Evolutionary conservation across 139 green algal genomes (phyloP).

Genomic region (Pseudopediastrum boryanum): DNA sequence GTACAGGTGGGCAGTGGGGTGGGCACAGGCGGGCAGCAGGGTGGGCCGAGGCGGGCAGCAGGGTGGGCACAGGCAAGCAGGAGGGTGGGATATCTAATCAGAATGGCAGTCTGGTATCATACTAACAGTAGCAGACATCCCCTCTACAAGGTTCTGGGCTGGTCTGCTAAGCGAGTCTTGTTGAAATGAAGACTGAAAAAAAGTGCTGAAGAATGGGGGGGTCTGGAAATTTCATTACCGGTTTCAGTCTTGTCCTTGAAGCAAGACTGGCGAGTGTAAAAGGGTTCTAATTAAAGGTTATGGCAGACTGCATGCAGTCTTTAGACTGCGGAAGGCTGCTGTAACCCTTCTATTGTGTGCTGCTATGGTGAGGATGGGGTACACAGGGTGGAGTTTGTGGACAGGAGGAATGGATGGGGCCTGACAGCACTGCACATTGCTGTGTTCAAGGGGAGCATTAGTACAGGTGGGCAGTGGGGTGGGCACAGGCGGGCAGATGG

Average conservation of each 20-base stretch:
- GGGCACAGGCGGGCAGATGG: neutral
- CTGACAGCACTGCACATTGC: slow-evolving; percentile 60
- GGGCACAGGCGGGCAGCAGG: neutral
- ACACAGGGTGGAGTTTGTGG: slow-evolving; percentile 45
- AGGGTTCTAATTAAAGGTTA: too few relatives aligned
- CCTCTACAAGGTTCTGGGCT: too few relatives aligned
- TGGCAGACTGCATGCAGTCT: too few relatives aligned
- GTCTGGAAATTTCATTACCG: too few relatives aligned
- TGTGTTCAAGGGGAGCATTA: slow-evolving; percentile 46
- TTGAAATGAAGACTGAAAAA: too few relatives aligned
- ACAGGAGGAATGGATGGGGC: slow-evolving; percentile 62
- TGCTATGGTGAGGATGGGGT: slow-evolving; percentile 43
- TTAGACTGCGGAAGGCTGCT: too few relatives aligned
- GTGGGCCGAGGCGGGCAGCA: neutral
- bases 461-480: slow-evolving; percentile 38
- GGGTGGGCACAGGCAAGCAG: neutral
- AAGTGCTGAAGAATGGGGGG: too few relatives aligned
- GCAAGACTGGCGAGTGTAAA: too few relatives aligned
- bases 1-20: slow-evolving; percentile 38
- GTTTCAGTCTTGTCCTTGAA: too few relatives aligned
- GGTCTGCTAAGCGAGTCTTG: too few relatives aligned
- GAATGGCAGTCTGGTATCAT: slow-evolving; percentile 17
- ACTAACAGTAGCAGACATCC: slow-evolving; percentile 45
- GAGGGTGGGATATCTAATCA: too few relatives aligned
- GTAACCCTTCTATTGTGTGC: too few relatives aligned